phyloP scores from a whole-genome alignment of 495 filamentous ascomycete species.

The Emericellopsis terricola region DNA sequence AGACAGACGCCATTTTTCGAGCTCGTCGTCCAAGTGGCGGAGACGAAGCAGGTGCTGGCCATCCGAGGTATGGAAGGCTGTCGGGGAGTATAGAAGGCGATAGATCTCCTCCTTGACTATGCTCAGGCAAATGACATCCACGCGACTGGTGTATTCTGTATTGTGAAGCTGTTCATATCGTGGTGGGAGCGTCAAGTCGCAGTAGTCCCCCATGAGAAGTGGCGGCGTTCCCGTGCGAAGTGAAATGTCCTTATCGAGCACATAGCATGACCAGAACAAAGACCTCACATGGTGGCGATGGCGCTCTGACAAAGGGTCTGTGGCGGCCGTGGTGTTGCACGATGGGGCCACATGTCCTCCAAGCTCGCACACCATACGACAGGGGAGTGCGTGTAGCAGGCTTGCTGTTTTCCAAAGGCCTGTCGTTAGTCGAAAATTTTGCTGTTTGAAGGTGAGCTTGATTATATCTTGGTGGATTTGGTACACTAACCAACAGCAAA shows the following conservation, averaged over 20 bases:
- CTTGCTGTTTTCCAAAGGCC: background rate
- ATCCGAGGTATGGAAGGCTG: background rate
- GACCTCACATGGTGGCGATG: slow-evolving; percentile 10
- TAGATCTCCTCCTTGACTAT: slow-evolving; percentile 10
- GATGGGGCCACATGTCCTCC: slow-evolving; percentile 1
- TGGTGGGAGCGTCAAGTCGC: slow-evolving; percentile 9
- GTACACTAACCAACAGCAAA: background rate
- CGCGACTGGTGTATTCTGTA: background rate
- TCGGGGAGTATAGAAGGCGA: slow-evolving; percentile 2
- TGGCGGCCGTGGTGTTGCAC: background rate
- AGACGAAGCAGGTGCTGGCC: slow-evolving; percentile 1
- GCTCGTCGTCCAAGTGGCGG: slow-evolving; percentile 5
- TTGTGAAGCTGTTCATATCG: background rate
- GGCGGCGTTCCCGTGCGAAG: slow-evolving; percentile 12
- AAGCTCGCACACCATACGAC: slow-evolving; percentile 1
- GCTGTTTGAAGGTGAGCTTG: background rate
- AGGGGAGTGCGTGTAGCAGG: slow-evolving; percentile 1
- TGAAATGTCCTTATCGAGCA: slow-evolving; percentile 14
- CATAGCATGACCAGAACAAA: slow-evolving; percentile 17
- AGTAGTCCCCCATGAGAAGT: slow-evolving; percentile 9
- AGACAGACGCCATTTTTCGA: slow-evolving; percentile 5
- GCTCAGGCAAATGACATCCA: slow-evolving; percentile 9
- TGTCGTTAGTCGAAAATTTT: background rate
- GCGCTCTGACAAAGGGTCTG: background rate
- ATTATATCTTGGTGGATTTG: background rate